Evolutionary conservation across 495 filamentous ascomycete genomes (phyloP), one percentile per base, ranked within the genome.

Genomic region (Jackrogersella minutella): DNA sequence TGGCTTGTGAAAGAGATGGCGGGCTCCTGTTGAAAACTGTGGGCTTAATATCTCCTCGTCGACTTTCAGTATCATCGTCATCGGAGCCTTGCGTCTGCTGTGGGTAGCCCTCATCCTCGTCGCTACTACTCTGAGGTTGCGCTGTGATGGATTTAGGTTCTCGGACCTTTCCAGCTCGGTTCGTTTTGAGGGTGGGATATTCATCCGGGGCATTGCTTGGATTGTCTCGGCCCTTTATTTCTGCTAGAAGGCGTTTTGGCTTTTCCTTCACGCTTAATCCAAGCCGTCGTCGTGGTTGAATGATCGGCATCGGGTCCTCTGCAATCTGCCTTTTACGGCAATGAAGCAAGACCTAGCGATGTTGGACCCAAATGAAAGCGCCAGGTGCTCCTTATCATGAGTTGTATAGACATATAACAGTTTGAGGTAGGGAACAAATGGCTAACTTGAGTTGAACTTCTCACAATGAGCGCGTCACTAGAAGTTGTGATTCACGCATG

Each of bases 71-170:
- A 2, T 58, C 57, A 11, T 61, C 64, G 43, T 55, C 61, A 26
- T 70, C 66, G 31, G 69, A 70, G 46, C 70, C 65, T 5, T 58
- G 52, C n/a, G n/a, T n/a, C 14, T 33, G 17, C 43, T 37, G 28
- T 49, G 26, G 16, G 8, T 64, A 58, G 13, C 69, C 62, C 24
- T 72, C 69, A 8, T 70, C 69, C 16, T 66, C 70, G 33, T 72
- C 69, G 34, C 69, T 74, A 40, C 69, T 74, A 31, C 69, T 68
- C 58, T 53, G 26, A 33, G 72, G 72, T 3, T 49, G 72, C 14
- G 66, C 69, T n/a, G 50, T 58, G 19, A 70, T 63, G 16, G 72
- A 61, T 30, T 66, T 56, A 5, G 66, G 57, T 33, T 69, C 61
- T 53, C 41, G 51, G 11, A 39, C 24, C 36, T 59, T 55, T 17